These are phyloP conservation scores for Entelexis sorbosivorans DNA, from an alignment of 1,139 yeast genomes.

Conservation along the genomic window DNA sequence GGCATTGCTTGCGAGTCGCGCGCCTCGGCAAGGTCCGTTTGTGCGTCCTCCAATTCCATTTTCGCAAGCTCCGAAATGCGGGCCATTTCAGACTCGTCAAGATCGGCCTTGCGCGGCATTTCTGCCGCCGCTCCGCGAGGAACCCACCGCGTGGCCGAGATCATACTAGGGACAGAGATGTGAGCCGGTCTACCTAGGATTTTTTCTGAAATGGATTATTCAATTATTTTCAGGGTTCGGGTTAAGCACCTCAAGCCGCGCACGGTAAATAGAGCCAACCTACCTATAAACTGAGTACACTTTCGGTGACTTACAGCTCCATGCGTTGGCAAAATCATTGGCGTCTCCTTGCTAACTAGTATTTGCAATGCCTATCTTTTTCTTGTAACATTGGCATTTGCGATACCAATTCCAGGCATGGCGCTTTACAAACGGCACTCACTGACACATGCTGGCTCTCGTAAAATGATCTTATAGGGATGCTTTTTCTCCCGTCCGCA, in stretches of 20 bases:
- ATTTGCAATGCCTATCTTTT: too few species aligned
- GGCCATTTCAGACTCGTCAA: conserved; percentile 86
- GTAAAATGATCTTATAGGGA: too few species aligned
- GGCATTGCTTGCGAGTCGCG: conserved; percentile 21
- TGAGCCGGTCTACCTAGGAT: background rate
- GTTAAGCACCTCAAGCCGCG: background rate
- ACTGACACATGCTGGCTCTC: too few species aligned
- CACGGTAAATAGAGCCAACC: background rate
- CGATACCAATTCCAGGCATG: too few species aligned
- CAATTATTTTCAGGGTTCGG: conserved; percentile 19
- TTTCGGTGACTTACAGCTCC: too few species aligned
- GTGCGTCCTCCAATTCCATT: conserved; percentile 66
- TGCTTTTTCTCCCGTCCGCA: too few species aligned
- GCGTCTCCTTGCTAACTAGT: too few species aligned
- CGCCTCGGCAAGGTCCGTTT: conserved; percentile 43
- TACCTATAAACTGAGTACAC: too few species aligned
- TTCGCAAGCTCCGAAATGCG: conserved; percentile 80
- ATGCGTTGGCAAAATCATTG: too few species aligned
- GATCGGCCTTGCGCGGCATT: conserved; percentile 77
- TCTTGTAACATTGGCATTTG: too few species aligned
- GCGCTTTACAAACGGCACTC: too few species aligned
- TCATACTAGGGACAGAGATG: conserved; percentile 39
- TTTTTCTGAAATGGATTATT: conserved; percentile 6
- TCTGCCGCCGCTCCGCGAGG: conserved; percentile 94
- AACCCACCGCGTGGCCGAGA: conserved; percentile 90